Percentiles rank a stretch among this genome's conserved stretches.
These are phyloP conservation scores for Oenanthe javanica DNA, from an alignment of 140 eudicot species.

Conservation along the genomic window DNA sequence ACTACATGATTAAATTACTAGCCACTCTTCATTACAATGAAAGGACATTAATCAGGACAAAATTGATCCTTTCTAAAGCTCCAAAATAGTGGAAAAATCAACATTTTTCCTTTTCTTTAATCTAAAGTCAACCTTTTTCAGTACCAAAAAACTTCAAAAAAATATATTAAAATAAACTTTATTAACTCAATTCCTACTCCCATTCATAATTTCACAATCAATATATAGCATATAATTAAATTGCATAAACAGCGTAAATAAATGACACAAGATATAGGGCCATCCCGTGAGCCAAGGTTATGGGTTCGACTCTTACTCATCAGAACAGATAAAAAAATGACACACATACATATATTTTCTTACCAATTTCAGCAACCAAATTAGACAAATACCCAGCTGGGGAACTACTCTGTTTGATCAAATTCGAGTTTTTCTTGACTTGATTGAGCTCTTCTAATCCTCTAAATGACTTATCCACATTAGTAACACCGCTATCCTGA, in stretches of 20 bases:
- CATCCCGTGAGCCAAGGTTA: no score
- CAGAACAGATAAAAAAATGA: no score
- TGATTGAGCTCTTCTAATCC: constrained; percentile 14
- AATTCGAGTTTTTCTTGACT: constrained; percentile 26
- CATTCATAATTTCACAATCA: not conserved
- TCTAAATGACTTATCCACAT: constrained; percentile 15
- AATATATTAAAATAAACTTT: not conserved
- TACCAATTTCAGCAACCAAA: constrained; percentile 47
- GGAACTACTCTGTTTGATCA: constrained; percentile 68
- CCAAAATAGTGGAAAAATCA: constrained; percentile 16
- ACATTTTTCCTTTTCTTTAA: not conserved
- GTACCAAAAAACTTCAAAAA: not conserved
- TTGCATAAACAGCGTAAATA: not conserved
- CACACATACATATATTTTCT: not conserved
- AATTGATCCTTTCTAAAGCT: not conserved
- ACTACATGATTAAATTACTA: not conserved
- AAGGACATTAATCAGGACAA: not conserved
- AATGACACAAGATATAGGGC: not conserved
- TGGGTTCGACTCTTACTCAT: no score
- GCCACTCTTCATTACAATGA: not conserved
- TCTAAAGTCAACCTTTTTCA: constrained; percentile 19
- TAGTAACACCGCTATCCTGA: not conserved
- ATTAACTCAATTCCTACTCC: not conserved
- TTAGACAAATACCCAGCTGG: constrained; percentile 70
- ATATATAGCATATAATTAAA: not conserved